Evolutionary conservation across 331 rosid species (phyloP), one percentile per base, ranked within the genome.

Genomic region (Stylosanthes scabra): DNA sequence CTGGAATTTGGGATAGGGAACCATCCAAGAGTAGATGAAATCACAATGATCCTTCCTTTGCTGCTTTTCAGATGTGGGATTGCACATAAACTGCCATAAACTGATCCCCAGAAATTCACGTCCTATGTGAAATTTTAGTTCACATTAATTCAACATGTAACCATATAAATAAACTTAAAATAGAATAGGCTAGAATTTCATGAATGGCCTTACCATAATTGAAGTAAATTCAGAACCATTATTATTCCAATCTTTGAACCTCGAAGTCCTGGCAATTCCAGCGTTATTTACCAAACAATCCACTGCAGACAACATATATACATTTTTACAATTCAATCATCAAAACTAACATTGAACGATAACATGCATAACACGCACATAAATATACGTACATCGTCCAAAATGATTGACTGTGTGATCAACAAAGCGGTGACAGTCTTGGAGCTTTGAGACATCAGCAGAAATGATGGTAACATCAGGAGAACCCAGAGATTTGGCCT

Each of bases 201-300:
- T 31, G 37, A 41, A 15, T 25, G 25, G 10, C 69, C 59, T 31
- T 80, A 84, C 93, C 82, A 86, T 86, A 20, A 71, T 1, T 3
- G 75, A 45, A 63, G 11, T 29, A 7, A 10, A 13, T 16, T 61
- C 67, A 44, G 81, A 70, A 20, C 70, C 13, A 61, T 84, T 68
- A 31, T 31, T 31, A 7, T 0, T 9, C 5, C 5, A 11, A 16
- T 82, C 49, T 71, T 82, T 79, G 44, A 89, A 59, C 40, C 7
- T 0, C 7, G 27, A 6, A 27, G 0, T 2, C 8, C 2, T 12
- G 7, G 5, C 3, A 7, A 29, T 58, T 31, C 88, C 91, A 31
- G 91, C 94, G 46, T 89, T 84, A 80, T 85, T 89, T 37, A 89
- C 91, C 63, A 89, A 68, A 77, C 86, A 89, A 46, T 86, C 86